phyloP scores from a whole-genome alignment of 2,329 filamentous ascomycete genomes.

The Exophiala mesophila region DNA sequence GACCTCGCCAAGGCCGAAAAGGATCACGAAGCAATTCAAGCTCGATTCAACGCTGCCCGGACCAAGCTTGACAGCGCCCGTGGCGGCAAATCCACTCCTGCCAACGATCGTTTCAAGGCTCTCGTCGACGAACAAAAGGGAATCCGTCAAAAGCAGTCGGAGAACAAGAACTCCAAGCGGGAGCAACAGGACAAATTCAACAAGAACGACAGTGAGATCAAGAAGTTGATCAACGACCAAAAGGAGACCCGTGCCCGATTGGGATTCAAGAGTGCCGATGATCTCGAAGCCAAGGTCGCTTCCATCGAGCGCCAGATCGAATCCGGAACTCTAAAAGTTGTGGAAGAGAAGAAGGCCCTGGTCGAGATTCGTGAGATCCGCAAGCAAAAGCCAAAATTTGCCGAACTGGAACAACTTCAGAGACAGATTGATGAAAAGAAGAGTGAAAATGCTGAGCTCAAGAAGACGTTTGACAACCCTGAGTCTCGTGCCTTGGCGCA shows the following conservation, averaged over 20 bases:
- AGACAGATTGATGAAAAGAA: constrained; percentile 86
- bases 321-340: constrained; percentile 84
- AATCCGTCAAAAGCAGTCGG: constrained; percentile 82
- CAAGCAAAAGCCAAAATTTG: constrained; percentile 89
- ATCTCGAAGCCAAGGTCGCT: constrained; percentile 78
- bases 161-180: constrained; percentile 75
- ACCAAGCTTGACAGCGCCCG: constrained; percentile 79
- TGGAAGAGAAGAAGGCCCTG: constrained; percentile 94
- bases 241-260: constrained; percentile 78
- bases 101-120: constrained; percentile 77
- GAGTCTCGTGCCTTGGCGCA: constrained; percentile 85
- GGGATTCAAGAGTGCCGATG: constrained; percentile 79
- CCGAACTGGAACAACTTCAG: constrained; percentile 74
- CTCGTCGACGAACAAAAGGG: constrained; percentile 62
- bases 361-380: constrained; percentile 74
- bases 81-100: constrained; percentile 72
- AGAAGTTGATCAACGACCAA: constrained; percentile 77
- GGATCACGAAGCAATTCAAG: constrained; percentile 72
- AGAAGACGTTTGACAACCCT: constrained; percentile 84
- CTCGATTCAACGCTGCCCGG: constrained; percentile 71
- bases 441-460: constrained; percentile 80
- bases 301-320: constrained; percentile 81
- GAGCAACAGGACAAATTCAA: constrained; percentile 85
- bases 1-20: constrained; percentile 78
- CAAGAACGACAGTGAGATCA: constrained; percentile 82